Evolutionary conservation across 129 eudicot species (phyloP).

Genomic region (Artemisia argyi): DNA sequence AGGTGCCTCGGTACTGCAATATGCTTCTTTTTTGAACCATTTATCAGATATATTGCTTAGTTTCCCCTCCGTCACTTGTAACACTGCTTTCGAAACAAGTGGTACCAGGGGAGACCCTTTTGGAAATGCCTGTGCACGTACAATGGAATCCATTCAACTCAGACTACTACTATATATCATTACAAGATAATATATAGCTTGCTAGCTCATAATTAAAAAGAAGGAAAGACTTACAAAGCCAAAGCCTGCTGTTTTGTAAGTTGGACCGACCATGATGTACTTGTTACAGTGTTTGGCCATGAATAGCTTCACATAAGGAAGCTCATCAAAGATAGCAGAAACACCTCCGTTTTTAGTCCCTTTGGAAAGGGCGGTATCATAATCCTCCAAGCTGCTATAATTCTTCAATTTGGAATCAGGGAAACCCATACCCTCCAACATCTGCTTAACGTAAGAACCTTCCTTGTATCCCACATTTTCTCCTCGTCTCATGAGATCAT

Average conservation of each 20-base stretch:
- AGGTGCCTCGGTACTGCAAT: no score
- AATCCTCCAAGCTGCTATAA: conserved; percentile 28
- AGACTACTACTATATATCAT: background rate
- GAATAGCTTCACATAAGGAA: conserved; percentile 48
- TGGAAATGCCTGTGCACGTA: conserved; percentile 46
- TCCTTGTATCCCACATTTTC: conserved; percentile 43
- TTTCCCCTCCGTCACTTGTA: conserved; percentile 36
- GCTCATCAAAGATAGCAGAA: conserved; percentile 53
- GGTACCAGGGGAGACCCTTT: conserved; percentile 55
- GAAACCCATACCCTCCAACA: no score
- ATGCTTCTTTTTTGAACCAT: no score
- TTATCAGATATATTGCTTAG: no score
- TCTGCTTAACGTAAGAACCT: conserved; percentile 29
- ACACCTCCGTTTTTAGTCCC: conserved; percentile 31
- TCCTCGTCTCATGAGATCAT: conserved; percentile 45
- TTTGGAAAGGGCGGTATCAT: conserved; percentile 42
- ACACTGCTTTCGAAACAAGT: conserved; percentile 46
- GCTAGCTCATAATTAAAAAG: background rate
- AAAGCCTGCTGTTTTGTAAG: conserved; percentile 10
- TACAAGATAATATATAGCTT: background rate
- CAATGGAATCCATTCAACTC: background rate
- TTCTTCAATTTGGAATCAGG: no score
- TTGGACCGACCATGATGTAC: conserved; percentile 48
- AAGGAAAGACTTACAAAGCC: conserved; percentile 39
- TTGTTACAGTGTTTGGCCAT: conserved; percentile 35